Conservation (phyloP, 2,329 filamentous ascomycete species). For the Diaporthe citri region DNA sequence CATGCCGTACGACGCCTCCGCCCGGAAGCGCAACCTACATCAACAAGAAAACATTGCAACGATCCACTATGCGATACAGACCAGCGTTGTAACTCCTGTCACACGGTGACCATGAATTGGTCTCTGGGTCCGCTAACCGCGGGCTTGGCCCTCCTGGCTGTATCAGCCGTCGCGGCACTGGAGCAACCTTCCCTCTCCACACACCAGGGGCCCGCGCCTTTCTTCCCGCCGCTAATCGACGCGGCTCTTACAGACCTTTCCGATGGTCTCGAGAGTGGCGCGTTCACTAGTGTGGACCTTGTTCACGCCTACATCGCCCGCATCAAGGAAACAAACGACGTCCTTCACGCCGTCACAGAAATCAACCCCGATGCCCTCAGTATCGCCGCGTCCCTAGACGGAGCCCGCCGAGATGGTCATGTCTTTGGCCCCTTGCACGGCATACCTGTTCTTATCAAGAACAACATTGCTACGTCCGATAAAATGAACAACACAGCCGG, state of each 20-base stretch:
- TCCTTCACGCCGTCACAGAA: conserved; percentile 51
- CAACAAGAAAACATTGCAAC: neutral
- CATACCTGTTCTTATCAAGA: conserved; percentile 74
- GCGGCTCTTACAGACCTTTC: conserved; percentile 50
- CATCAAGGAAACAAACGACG: conserved; percentile 45
- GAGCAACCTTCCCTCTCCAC: neutral
- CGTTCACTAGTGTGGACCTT: conserved; percentile 41
- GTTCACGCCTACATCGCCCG: conserved; percentile 44
- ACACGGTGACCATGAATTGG: neutral
- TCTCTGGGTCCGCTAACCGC: neutral
- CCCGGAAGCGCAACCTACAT: neutral
- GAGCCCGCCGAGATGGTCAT: conserved; percentile 46
- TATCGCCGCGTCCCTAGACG: conserved; percentile 50
- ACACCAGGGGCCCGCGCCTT: neutral
- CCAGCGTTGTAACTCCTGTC: neutral
- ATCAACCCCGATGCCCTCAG: conserved; percentile 51
- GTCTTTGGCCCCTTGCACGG: conserved; percentile 67
- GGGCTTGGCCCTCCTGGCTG: neutral
- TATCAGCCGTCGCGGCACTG: neutral
- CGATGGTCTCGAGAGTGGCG: conserved; percentile 46
- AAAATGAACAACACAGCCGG: conserved; percentile 71
- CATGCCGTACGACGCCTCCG: neutral
- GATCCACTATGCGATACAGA: too few relatives aligned
- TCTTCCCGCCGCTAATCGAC: conserved; percentile 48
- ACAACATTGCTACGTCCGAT: conserved; percentile 73